Base-by-base conservation (phyloP, 345 rosid species). In the Ricinus communis region DNA sequence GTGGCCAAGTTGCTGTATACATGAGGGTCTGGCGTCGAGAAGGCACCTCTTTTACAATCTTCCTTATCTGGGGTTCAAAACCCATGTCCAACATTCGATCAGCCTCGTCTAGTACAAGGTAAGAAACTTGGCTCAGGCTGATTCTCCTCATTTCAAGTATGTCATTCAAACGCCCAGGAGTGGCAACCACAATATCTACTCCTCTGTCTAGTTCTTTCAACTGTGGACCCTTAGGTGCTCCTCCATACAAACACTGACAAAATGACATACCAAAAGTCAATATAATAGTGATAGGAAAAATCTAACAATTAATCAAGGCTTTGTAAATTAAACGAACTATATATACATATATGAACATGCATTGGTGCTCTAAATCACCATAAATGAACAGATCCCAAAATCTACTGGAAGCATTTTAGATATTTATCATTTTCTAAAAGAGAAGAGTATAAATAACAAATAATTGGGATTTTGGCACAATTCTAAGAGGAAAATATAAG, bases 71-170 rank as follows among this genome's bases (percentile, higher is more conserved):
- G 27, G 97, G 99, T 74, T 95, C 99, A 68, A 95, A 95, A 47
- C 99, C 99, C 99, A 95, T 95, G 82, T 95, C 99, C 77, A 92
- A 79, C 99, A 95, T 95, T 62, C 97, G 91, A 84, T 95, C 99
- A 73, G 99, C 99, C 84, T 95, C 99, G 73, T 95, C 98, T 15
- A 92, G 82, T 77, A 95, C 99, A 70, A 95, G 98, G 82, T 92
- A 92, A 40, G 97, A 90, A 62, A 95, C 85, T 75, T 95, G 99
- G 65, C 73, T 74, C 52, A 95, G 93, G 85, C 93, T 90, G 68
- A 95, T 78, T 77, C 88, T 92, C 86, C 85, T 89, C 99, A 92
- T 95, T 77, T 95, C 98, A 45, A 95, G 93, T 74, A 92, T 92
- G 81, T 95, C 99, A 80, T 95, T 95, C 84, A 95, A 80, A 19